Evolutionary conservation across 1,284 basidiomycete species (phyloP), one percentile per base, ranked within the genome.

Genomic region (Ganoderma meredithae): DNA sequence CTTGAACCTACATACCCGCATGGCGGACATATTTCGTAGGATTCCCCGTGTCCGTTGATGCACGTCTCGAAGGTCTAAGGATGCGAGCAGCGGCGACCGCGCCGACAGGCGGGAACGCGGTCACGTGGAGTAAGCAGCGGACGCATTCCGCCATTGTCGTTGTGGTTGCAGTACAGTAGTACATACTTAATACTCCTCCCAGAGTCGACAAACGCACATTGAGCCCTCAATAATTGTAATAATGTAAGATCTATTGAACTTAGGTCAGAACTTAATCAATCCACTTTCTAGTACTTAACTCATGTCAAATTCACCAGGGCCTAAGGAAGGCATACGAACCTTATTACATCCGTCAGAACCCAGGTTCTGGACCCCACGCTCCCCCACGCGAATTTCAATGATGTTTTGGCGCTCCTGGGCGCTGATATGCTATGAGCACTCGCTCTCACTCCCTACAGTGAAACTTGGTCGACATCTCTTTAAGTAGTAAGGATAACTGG

Each of bases 51-150:
- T 36, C 36, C 36, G 9, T 36, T 36, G 36, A 22, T 25, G 19
- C 1, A 1, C n/a, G 12, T 4, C 4, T 19, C 15, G 27, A 56
- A 17, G 55, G 17, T 31, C 25, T 36, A 36, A 6, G 36, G 9
- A 9, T 36, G 36, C 36, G 36, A 36, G 36, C 36, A 36, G 36
- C 36, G 36, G 36, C 36, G 36, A 36, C 36, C 36, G 1, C 36
- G 7, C 9, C 36, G 36, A 33, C n/a, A 56, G 33, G 55, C 7
- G 1, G 13, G 19, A 36, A 66, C 68, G 52, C 68, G 68, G 58
- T 69, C 68, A 69, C 68, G 68, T 69, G 68, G 13, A 13, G 1
- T 39, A 33, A 60, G 9, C 2, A 60, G 22, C 22, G 15, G 59
- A 66, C 68, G 68, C 68, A 25, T 59, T n/a, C 56, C n/a, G 44